A percentile compares a stretch with the other conserved stretches of the same genome.
These are phyloP conservation scores for Melaleuca quinquenervia DNA, from an alignment of 345 rosid species.

Conservation along the genomic window DNA sequence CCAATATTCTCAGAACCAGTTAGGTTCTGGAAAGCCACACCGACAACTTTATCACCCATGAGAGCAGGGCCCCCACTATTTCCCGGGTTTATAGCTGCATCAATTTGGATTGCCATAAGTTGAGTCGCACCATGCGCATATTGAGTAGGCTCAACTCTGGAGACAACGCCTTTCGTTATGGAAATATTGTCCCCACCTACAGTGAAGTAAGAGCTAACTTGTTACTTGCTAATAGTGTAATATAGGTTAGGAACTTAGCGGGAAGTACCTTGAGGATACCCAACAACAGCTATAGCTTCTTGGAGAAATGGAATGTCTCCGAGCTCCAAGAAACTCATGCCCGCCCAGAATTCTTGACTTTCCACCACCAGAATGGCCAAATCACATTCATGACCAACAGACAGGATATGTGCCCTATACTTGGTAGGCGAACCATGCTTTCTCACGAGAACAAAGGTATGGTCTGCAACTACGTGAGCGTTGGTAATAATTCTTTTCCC, in stretches of 20 bases:
- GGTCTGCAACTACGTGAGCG: slow-evolving; percentile 86
- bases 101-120: slow-evolving; percentile 89
- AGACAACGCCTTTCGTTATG: slow-evolving; percentile 93
- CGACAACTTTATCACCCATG: slow-evolving; percentile 80
- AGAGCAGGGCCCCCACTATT: slow-evolving; percentile 92
- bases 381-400: slow-evolving; percentile 84
- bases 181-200: slow-evolving; percentile 91
- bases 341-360: slow-evolving; percentile 54
- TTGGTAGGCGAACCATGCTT: slow-evolving; percentile 78
- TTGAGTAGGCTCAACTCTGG: slow-evolving; percentile 88
- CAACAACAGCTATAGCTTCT: slow-evolving; percentile 75
- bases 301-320: slow-evolving; percentile 72
- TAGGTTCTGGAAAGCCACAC: slow-evolving; percentile 89
- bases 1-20: slow-evolving; percentile 91
- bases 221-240: neutral
- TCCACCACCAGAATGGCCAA: slow-evolving; percentile 64
- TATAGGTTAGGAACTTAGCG: neutral
- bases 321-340: slow-evolving; percentile 53
- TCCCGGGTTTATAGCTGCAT: slow-evolving; percentile 92
- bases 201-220: neutral
- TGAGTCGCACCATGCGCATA: slow-evolving; percentile 82
- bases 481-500: slow-evolving; percentile 73
- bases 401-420: slow-evolving; percentile 54
- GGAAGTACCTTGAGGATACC: slow-evolving; percentile 77
- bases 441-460: slow-evolving; percentile 73